Conservation (phyloP, 2,329 filamentous ascomycete species). For the Talaromyces sp. region DNA sequence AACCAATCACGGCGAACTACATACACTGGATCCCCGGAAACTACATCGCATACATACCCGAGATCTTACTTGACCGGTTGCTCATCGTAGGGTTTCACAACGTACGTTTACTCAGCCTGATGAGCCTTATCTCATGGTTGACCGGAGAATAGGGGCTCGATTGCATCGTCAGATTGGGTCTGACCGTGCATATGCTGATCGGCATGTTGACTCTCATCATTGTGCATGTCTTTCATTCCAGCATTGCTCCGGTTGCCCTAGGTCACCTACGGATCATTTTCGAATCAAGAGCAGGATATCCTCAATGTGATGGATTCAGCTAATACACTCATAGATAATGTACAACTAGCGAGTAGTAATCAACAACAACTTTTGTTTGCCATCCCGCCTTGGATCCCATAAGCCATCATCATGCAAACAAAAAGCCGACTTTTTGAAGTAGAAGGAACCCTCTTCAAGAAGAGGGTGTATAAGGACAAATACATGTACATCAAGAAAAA, state of each 20-base stretch:
- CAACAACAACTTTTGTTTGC: constrained; percentile 1
- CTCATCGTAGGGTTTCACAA: no score
- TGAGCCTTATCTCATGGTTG: not conserved
- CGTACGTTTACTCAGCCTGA: no score
- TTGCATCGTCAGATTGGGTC: not conserved
- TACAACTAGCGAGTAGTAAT: not conserved
- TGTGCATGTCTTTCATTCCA: not conserved
- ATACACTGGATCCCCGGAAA: not conserved
- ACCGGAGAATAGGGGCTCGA: no score
- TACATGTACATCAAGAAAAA: constrained; percentile 7
- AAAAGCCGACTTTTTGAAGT: constrained; percentile 1
- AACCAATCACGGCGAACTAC: constrained; percentile 1
- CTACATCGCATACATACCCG: not conserved
- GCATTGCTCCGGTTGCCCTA: constrained; percentile 3
- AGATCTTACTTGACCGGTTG: not conserved
- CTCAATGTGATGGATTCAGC: constrained; percentile 1
- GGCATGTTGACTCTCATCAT: not conserved
- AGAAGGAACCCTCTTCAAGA: not conserved
- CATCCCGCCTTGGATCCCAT: constrained; percentile 6
- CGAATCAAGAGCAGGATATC: not conserved
- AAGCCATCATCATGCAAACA: constrained; percentile 10
- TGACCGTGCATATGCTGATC: not conserved
- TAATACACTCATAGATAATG: constrained; percentile 1
- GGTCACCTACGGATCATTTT: not conserved
- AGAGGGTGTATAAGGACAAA: not conserved